Evolutionary conservation across 2,329 filamentous ascomycete genomes (phyloP).

Genomic region (Xylariaceae sp.): DNA sequence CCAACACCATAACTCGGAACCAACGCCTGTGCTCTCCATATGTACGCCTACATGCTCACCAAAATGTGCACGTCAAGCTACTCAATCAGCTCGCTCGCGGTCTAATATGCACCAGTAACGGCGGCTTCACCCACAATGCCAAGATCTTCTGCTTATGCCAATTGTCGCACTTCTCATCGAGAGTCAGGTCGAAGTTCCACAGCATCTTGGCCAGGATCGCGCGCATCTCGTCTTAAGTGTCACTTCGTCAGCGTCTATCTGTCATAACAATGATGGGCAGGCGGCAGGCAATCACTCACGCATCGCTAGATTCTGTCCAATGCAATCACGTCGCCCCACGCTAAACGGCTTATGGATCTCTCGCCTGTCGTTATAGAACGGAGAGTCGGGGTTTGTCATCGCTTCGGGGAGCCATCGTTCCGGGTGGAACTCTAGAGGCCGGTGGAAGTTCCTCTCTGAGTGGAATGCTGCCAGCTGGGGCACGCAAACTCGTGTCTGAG

Average conservation of each 20-base stretch:
- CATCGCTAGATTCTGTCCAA: conserved; percentile 26
- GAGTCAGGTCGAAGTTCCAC: conserved; percentile 28
- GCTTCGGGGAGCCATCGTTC: conserved; percentile 29
- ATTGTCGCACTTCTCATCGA: conserved; percentile 22
- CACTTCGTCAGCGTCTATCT: not conserved
- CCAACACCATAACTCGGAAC: no score
- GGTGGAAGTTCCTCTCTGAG: conserved; percentile 26
- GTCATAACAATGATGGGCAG: not conserved
- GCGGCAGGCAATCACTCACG: conserved; percentile 6
- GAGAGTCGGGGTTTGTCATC: conserved; percentile 21
- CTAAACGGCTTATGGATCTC: conserved; percentile 28
- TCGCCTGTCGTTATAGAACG: conserved; percentile 27
- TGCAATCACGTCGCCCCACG: conserved; percentile 26
- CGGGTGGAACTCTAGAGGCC: conserved; percentile 25
- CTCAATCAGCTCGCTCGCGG: not conserved
- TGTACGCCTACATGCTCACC: no score
- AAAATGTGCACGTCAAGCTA: no score
- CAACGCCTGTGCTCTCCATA: no score
- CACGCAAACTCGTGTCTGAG: conserved; percentile 25
- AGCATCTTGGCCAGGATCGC: conserved; percentile 28
- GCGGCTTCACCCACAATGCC: conserved; percentile 28
- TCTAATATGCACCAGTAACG: conserved; percentile 22
- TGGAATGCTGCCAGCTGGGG: conserved; percentile 28
- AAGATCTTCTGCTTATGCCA: conserved; percentile 29
- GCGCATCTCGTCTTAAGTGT: conserved; percentile 26